Evolutionary conservation across 1,139 yeast genomes (phyloP), one percentile per base, ranked within the genome.

Genomic region (Pichia sp.): DNA sequence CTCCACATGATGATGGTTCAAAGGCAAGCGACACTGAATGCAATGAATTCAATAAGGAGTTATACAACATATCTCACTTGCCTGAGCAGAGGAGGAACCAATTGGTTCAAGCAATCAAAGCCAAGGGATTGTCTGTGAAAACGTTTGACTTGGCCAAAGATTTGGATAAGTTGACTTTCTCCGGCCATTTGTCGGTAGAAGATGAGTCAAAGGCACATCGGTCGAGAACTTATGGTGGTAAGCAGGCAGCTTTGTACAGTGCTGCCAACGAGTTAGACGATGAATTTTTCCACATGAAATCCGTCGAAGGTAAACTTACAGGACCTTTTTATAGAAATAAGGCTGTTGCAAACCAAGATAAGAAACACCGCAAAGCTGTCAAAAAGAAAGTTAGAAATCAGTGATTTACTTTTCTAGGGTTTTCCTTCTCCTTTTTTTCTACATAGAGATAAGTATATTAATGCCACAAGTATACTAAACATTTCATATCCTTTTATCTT

Each of bases 1-100:
- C 99, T 42, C 97, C 96, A 49, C 75, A 74, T 46, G 75, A 70
- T 26, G 78, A 77, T 53, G 78, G 75, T 6, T 66, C 75, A 1
- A 75, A 75, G 39, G 67, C 72, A 45, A 67, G 74, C 1, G 74
- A 71, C 19, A 79, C 75, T n/a, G 83, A 82, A 56, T 79, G 80
- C 60, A 69, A 73, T 52, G 79, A 75, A 45, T 93, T 90, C 73
- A 95, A 95, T 70, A 71, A 74, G 55, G 95, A 82, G 34, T 69
- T 87, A 51, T 91, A 87, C 69, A 79, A 80, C 0, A 72, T 90
- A 53, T 72, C 78, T 16, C 73, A 78, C 39, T 74, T 86, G 52
- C 88, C 96, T 2, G 90, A 83, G 60, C 74, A 82, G 41, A 83
- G 96, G 72, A 82, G 96, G 70, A 80, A 76, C 46, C 97, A 90